Conservation (phyloP, 2,329 filamentous ascomycete genomes). For the Xenoacremonium recifei region DNA sequence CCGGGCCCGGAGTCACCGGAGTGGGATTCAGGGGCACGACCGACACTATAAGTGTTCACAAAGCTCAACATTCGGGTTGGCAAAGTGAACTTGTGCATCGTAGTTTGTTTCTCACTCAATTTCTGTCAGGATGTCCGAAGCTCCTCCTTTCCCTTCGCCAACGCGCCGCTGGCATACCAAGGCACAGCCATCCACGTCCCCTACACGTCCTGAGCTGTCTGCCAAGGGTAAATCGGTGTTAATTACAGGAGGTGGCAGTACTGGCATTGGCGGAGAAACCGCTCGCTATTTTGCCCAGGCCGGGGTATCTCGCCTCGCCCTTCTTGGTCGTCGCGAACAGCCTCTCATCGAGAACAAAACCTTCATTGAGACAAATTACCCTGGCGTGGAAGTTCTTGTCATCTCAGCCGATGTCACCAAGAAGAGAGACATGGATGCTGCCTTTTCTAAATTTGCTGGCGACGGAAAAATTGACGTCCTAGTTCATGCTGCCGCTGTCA, state of each 20-base stretch:
- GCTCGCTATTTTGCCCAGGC: neutral
- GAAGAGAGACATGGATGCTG: neutral
- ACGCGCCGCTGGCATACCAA: neutral
- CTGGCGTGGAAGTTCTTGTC: neutral
- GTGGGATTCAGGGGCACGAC: too few species aligned
- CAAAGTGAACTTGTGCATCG: too few species aligned
- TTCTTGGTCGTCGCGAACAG: neutral
- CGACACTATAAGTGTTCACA: too few species aligned
- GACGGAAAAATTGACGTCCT: neutral
- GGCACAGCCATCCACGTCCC: neutral
- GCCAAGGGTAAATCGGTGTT: neutral
- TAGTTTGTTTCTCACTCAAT: too few species aligned
- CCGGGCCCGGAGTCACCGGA: too few species aligned
- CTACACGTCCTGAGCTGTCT: neutral
- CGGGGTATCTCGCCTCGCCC: neutral
- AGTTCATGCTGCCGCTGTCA: neutral
- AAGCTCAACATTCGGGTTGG: too few species aligned
- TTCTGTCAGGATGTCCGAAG: too few species aligned
- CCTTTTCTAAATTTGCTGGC: neutral
- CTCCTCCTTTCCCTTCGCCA: too few species aligned
- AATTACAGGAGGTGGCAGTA: neutral
- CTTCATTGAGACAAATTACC: neutral
- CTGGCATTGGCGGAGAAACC: neutral
- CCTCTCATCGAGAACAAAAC: neutral
- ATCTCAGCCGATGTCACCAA: neutral